Evolutionary conservation across 2,329 filamentous ascomycete species (phyloP), one percentile per base, ranked within the genome.

Genomic region (Pseudogymnoascus sp.): DNA sequence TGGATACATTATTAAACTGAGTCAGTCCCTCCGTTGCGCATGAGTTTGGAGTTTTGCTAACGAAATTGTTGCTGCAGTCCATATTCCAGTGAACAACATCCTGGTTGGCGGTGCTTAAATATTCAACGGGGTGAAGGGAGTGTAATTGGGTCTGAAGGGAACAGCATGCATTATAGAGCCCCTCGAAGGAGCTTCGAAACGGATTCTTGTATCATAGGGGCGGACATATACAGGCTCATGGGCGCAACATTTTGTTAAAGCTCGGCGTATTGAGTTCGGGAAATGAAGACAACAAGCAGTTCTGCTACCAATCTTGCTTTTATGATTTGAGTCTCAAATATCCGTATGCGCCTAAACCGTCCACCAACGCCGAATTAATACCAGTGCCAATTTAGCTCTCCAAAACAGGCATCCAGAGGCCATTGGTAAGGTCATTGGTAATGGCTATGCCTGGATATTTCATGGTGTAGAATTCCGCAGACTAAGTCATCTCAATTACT

Each of bases 51-150:
- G 5, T 62, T 21, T 53, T 40, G 59, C 47, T 61, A 53, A 61
- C 59, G 17, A 17, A 21, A 11, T n/a, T n/a, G 26, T 42, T 40
- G 10, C 9, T 61, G 71, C 63, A 77, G 74, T 81, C 62, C 79
- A 82, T 70, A 82, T 82, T 65, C 79, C 79, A 53, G 77, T 82
- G 66, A 82, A 81, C 74, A 82, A 81, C 72, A 81, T 82, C 67
- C 75, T 82, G 65, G 79, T 82, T 28, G 73, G 73, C 53, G 71
- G 73, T 33, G 72, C 72, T 69, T 74, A 70, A 65, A 57, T 57
- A 53, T 57, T 57, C 0, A 33, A 57, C 28, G 33, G 50, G 50
- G 28, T n/a, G 50, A 35, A 57, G 17, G 50, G 28, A 57, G 50
- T 33, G 50, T 57, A 57, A 57, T 57, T 33, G 50, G 50, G 28